phyloP scores from a whole-genome alignment of 2,329 filamentous ascomycete genomes.

The Diplodia mutila region DNA sequence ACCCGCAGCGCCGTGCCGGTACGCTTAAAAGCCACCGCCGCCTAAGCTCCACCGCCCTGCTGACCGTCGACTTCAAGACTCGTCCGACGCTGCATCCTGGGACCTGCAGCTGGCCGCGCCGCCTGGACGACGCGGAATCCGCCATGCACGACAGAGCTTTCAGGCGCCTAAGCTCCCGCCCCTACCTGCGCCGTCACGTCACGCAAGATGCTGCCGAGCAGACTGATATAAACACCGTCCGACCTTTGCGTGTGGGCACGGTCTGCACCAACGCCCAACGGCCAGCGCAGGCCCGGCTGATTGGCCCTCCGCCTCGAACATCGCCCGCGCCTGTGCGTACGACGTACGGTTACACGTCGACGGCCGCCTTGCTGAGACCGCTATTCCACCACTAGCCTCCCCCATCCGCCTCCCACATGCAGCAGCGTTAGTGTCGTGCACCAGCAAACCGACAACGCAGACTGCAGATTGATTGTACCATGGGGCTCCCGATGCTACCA shows the following conservation, averaged over 20 bases:
- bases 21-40: conserved; percentile 13
- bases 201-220: conserved; percentile 2
- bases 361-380: neutral
- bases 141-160: conserved; percentile 10
- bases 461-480: conserved; percentile 5
- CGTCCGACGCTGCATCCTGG: neutral
- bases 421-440: conserved; percentile 5
- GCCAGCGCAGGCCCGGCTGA: neutral
- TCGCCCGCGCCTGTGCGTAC: neutral
- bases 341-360: conserved; percentile 8
- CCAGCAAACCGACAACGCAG: conserved; percentile 1
- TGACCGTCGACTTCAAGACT: neutral
- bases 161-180: neutral
- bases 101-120: conserved; percentile 19
- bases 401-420: neutral
- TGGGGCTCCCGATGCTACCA: neutral
- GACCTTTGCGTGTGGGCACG: neutral
- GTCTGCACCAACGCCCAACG: neutral
- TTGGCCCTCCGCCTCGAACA: neutral
- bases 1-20: conserved; percentile 17
- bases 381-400: conserved; percentile 1
- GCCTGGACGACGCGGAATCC: neutral
- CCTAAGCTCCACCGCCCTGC: neutral
- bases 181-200: neutral
- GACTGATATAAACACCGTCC: neutral